Evolutionary conservation across 73 alveolate genomes (phyloP).

Genomic region (Paramecium caudatum): DNA sequence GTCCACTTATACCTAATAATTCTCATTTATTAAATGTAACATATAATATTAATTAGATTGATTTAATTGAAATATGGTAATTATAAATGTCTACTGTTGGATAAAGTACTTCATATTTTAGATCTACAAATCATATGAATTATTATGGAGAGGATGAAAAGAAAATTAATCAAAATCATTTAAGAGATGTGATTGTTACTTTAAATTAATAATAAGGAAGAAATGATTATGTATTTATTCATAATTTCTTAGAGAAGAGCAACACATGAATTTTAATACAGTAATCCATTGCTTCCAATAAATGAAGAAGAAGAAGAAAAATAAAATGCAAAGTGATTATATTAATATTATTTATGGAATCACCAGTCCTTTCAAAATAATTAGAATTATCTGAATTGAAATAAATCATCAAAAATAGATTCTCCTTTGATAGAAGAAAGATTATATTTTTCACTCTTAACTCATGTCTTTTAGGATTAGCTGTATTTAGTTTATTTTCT

Average conservation of each 20-base stretch:
- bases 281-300: slow-evolving; percentile 20
- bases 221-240: neutral
- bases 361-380: slow-evolving; percentile 39
- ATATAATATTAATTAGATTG: slow-evolving; percentile 29
- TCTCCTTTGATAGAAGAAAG: slow-evolving; percentile 67
- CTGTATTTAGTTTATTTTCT: slow-evolving; percentile 54
- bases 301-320: slow-evolving; percentile 38
- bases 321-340: neutral
- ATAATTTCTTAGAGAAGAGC: neutral
- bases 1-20: slow-evolving; percentile 13
- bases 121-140: neutral
- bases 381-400: slow-evolving; percentile 57
- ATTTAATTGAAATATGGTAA: slow-evolving; percentile 53
- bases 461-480: slow-evolving; percentile 65
- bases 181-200: slow-evolving; percentile 32
- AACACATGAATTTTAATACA: neutral
- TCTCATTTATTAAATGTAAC: slow-evolving; percentile 10
- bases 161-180: neutral
- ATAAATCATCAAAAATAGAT: slow-evolving; percentile 37
- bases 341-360: slow-evolving; percentile 20
- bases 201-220: slow-evolving; percentile 48
- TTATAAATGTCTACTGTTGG: neutral
- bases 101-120: slow-evolving; percentile 55
- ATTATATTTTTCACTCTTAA: slow-evolving; percentile 53
- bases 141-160: slow-evolving; percentile 20